Evolutionary conservation across 441 rosid species (phyloP), one percentile per base, ranked within the genome.

Genomic region (Gossypium trilobum): DNA sequence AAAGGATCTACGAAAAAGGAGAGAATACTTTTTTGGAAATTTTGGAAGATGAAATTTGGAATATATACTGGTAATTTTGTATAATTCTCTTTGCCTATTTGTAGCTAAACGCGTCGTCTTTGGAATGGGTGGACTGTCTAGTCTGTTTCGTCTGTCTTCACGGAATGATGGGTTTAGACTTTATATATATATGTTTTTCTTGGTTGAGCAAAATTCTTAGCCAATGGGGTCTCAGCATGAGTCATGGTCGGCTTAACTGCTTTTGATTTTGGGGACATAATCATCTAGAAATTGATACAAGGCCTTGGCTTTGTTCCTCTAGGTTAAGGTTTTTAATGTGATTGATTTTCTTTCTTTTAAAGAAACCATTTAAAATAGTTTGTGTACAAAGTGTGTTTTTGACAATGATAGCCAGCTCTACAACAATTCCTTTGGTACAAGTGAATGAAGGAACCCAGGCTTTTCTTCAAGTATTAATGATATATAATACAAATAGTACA

Each of bases 111-210:
- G 68, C 78, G 67, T 72, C 75, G 74, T 67, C 77, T 78, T 39
- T 84, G 80, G 75, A 82, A 79, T 59, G 72, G 20, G 66, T 61
- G 69, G 59, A 61, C 68, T 76, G 75, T 78, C 83, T 59, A 52
- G 36, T n/a, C 64, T 59, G 9, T 17, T 13, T 10, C 2, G 17
- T 72, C 74, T 75, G 76, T 75, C 77, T 54, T 17, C 5, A 27
- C 31, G 4, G 5, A 27, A 27, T 4, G 31, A 4, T 44, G 13
- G 50, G 14, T 44, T 3, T 25, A 25, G 29, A 25, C 4, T 25
- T 25, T 0, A 25, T 25, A 25, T 44, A 19, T 19, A 8, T 70
- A 29, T 52, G 4, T 52, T 56, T 71, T n/a, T 16, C 46, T 11
- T 48, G 69, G 27, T 72, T 68, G 16, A 7, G 46, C n/a, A 50